These are phyloP conservation scores for Hanseniaspora lindneri DNA, from an alignment of 805 yeast genomes.

Conservation along the genomic window DNA sequence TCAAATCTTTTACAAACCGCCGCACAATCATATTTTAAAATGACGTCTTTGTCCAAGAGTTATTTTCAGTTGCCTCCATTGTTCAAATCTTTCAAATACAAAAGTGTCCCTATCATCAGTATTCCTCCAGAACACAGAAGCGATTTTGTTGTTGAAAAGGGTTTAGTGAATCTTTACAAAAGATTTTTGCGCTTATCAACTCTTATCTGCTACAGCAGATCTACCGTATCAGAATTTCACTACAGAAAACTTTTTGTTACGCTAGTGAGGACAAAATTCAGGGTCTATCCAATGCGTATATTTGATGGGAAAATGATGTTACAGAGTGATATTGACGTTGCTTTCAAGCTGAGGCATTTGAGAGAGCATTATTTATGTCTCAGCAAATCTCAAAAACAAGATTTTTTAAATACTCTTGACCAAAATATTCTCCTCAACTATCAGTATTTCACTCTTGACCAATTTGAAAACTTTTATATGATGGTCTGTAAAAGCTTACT, in stretches of 20 bases:
- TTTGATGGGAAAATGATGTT: background rate
- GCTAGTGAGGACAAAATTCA: background rate
- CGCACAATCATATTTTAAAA: background rate
- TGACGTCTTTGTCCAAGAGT: background rate
- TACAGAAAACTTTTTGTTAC: background rate
- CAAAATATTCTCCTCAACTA: background rate
- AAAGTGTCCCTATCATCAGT: background rate
- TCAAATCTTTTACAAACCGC: background rate
- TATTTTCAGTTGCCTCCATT: constrained; percentile 1
- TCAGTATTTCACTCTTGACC: background rate
- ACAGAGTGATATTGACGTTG: constrained; percentile 3
- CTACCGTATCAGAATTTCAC: background rate
- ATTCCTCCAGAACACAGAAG: background rate
- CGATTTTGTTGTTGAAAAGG: background rate
- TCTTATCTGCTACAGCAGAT: background rate
- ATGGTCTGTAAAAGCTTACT: background rate
- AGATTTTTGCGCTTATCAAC: constrained; percentile 1
- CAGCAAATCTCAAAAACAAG: background rate
- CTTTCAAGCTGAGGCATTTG: background rate
- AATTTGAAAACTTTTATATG: constrained; percentile 4
- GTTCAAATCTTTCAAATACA: background rate
- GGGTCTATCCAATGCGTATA: background rate
- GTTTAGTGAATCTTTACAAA: constrained; percentile 2
- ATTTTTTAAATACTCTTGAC: background rate
- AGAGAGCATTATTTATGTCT: background rate